phyloP scores from a whole-genome alignment of 306 rosid genomes.

The Cicer yamashitae region DNA sequence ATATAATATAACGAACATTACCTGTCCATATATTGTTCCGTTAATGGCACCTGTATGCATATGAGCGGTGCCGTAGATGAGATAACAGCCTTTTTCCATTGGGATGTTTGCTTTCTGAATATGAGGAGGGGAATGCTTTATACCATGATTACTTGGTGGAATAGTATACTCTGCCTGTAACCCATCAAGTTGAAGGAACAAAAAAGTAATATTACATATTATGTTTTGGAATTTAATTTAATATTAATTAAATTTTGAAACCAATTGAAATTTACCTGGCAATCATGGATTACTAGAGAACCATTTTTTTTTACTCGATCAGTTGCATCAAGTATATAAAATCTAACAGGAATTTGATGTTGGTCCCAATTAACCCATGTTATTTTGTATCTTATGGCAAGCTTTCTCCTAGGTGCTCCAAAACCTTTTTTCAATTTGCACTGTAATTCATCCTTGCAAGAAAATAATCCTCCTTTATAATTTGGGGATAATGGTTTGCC shows the following conservation, averaged over 20 bases:
- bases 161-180: no score
- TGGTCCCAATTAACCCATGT: neutral
- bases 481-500: neutral
- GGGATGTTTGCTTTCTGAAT: neutral
- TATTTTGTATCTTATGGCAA: neutral
- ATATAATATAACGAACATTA: neutral
- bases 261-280: neutral
- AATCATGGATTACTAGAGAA: neutral
- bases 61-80: conserved; percentile 6
- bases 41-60: neutral
- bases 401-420: neutral
- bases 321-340: conserved; percentile 22
- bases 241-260: no score
- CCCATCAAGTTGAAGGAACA: no score
- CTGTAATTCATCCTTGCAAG: neutral
- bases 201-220: no score
- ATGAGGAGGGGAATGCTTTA: neutral
- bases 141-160: no score
- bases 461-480: conserved; percentile 41
- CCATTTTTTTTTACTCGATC: neutral
- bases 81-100: conserved; percentile 11
- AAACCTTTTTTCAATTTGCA: conserved; percentile 22
- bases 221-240: no score
- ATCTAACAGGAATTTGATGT: neutral
- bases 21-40: conserved; percentile 13